Base-by-base conservation (phyloP, 176 grass and related monocot genomes). In the Oryza rufipogon region DNA sequence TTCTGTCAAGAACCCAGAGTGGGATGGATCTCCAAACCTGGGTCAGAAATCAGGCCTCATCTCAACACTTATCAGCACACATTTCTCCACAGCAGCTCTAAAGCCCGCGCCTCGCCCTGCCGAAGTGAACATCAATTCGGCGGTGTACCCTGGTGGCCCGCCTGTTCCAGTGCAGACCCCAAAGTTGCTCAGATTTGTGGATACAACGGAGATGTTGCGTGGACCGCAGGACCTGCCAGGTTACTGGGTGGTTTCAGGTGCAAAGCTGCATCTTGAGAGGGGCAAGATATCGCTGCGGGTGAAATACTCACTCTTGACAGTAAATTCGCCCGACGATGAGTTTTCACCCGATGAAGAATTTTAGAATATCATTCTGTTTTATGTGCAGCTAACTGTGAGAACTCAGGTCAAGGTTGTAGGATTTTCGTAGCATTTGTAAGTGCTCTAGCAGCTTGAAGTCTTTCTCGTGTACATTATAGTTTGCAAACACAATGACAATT, bases 231-330 rank as follows among this genome's bases (percentile, higher is more conserved):
- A 99, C n/a, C 82, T 81, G 54, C 96, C 96, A 0, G 96, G 96
- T 9, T 96, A 99, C 44, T 99, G 96, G 96, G 93, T 92, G 13
- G 93, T 99, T 79, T 99, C 96, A 38, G 93, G 93, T 12, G 96
- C 93, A 56, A 99, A 94, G 86, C 85, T 99, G 39, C 86, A 96
- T 73, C 81, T 99, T 23, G 93, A 96, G 91, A 94, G 89, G 51
- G 88, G 93, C 47, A 99, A 92, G 88, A 99, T 99, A 22, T 96
- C 96, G 0, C 65, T 99, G 52, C 84, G 93, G 51, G 91, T 99
- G 52, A 93, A 84, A 14, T 96, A 96, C 66, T 94, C 96, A 1
- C 85, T 96, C 69, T 45, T 99, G 78, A 95, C 93, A 2, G 91
- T 88, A 64, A 86, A 91, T 47, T 32, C 94, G 47, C 66, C 83